Evolutionary conservation across 768 basidiomycete species (phyloP), one percentile per base, ranked within the genome.

Genomic region (Mycena alexandri): DNA sequence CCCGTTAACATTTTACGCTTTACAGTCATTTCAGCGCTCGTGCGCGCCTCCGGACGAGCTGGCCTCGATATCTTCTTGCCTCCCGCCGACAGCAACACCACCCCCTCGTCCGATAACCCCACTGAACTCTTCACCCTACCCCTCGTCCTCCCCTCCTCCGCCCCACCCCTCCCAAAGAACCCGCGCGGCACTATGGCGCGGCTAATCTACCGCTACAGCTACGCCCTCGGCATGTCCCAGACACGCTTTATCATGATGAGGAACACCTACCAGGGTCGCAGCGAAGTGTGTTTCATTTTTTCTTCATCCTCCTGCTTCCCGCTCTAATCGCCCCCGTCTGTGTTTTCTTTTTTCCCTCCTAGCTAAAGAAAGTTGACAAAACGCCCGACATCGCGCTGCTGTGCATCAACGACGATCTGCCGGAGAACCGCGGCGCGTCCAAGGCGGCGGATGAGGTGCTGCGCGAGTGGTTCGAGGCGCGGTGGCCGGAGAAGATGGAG

Each of bases 341-440:
- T n/a, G n/a, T n/a, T n/a, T n/a, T n/a, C n/a, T n/a, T n/a, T n/a
- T n/a, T n/a, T n/a, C n/a, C n/a, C n/a, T n/a, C n/a, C n/a, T n/a
- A n/a, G n/a, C n/a, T 71, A 16, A 38, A 38, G 1, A 22, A 9
- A 16, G 56, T 56, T 19, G 59, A 67, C 22, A 25, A 33, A 44
- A 50, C 33, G 24, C 63, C 57, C 6, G 56, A 63, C 12, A 65
- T 64, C 21, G 59, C 70, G 16, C 61, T 71, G 16, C 51, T 71
- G 50, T 71, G 70, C 55, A 58, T 71, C n/a, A 71, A 71, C 56
- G 67, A 71, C 46, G 70, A 71, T 54, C 52, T 71, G 8, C 54
- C 59, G 21, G 44, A 46, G 22, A n/a, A n/a, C n/a, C n/a, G n/a
- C n/a, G 36, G n/a, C 29, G 14, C 38, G 33, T 25, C 43, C 5